A percentile compares a stretch with the other conserved stretches of the same genome.
Conservation (phyloP, 768 basidiomycete species). For the Macrolepiota dolichaula region DNA sequence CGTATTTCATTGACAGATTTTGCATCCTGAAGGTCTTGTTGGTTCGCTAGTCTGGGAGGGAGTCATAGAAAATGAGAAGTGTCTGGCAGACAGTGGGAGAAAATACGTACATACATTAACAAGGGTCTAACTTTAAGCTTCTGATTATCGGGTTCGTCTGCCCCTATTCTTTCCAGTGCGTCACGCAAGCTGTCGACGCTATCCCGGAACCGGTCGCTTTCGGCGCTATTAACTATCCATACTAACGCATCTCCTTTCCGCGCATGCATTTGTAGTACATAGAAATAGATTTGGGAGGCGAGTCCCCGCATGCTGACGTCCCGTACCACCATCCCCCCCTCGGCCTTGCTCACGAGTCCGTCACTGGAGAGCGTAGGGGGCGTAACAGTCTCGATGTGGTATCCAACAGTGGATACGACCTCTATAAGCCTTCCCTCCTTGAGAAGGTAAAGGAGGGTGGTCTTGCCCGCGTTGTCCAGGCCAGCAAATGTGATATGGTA, state of each 20-base stretch:
- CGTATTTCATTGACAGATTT: slow-evolving; percentile 47
- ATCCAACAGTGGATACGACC: slow-evolving; percentile 40
- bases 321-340: background rate
- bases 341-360: background rate
- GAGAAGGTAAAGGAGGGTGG: slow-evolving; percentile 41
- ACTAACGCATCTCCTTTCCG: slow-evolving; percentile 48
- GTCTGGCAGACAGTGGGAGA: background rate
- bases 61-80: background rate
- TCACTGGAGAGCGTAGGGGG: slow-evolving; percentile 13
- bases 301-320: background rate
- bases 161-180: slow-evolving; percentile 27
- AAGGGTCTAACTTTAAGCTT: slow-evolving; percentile 19
- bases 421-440: slow-evolving; percentile 34
- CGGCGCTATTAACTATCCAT: slow-evolving; percentile 59
- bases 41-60: slow-evolving; percentile 48
- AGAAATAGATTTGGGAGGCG: slow-evolving; percentile 15
- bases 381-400: slow-evolving; percentile 59
- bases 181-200: slow-evolving; percentile 45
- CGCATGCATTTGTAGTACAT: slow-evolving; percentile 20
- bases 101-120: slow-evolving; percentile 32
- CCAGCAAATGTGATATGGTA: slow-evolving; percentile 24
- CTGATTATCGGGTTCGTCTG: background rate
- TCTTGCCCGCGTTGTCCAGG: slow-evolving; percentile 40
- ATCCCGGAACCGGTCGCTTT: slow-evolving; percentile 43
- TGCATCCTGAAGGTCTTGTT: slow-evolving; percentile 54